Base-by-base conservation (phyloP, 495 filamentous ascomycete species). In the Penicillium lagena region DNA sequence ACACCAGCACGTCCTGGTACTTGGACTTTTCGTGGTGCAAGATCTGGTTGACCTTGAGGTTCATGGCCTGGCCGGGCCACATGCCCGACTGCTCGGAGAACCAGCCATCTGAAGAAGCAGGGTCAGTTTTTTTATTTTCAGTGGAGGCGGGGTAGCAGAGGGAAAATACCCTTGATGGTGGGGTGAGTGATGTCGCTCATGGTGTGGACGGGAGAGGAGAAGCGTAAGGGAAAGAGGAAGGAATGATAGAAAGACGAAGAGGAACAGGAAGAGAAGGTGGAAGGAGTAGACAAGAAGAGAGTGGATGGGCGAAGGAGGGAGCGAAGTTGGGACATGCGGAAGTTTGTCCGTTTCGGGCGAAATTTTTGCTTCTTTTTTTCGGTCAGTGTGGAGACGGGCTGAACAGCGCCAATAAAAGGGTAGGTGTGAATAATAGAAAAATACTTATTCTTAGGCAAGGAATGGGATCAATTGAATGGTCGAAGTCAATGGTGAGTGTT, bases 11-110 rank as follows among this genome's bases (percentile, higher is more conserved):
- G 62, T 97, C 93, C 72, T 99, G 93, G 73, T 96, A 99, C 76
- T 90, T 76, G 76, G 87, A 93, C 78, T 96, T 96, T 77, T 99
- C 94, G 73, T 96, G 90, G 76, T 97, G 94, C 42, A 99, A 75
- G 62, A 96, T 82, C 73, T 95, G 86, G 68, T 99, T 89, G 65
- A 99, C 91, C 75, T 87, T 90, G 64, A 99, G 83, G 51, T 86
- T 95, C 91, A 97, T 96, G 59, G 93, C 93, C 71, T 97, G 94
- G 58, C 93, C 93, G 39, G 93, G 93, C 93, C 94, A 99, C 89
- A 96, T 96, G 58, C 87, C 72, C 46, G 87, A 94, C 68, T 95
- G 83, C 72, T 97, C 94, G 63, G 89, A 89, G 84, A 97, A 97
- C 94, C 93, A 99, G 72, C 91, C 93, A 94, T 97, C 91, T 95